Conservation (phyloP, 2,329 filamentous ascomycete genomes). For the Ambrosiella beaveri region DNA sequence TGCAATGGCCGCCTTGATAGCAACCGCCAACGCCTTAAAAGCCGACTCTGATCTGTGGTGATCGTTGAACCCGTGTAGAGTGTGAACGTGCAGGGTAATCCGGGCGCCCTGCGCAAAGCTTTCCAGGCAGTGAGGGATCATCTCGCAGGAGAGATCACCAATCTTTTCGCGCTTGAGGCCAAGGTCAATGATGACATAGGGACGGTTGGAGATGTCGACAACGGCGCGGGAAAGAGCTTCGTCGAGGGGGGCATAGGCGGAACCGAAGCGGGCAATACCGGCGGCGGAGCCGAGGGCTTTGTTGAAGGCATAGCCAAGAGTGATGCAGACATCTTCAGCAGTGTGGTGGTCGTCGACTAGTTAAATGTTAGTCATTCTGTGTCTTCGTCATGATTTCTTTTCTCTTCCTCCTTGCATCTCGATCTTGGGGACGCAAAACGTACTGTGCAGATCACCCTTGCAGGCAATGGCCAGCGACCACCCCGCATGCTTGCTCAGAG, state of each 20-base stretch:
- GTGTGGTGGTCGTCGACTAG: slow-evolving; percentile 97
- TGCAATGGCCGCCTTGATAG: slow-evolving; percentile 59
- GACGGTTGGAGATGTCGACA: slow-evolving; percentile 84
- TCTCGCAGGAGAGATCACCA: slow-evolving; percentile 82
- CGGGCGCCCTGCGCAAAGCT: slow-evolving; percentile 84
- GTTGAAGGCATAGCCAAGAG: slow-evolving; percentile 73
- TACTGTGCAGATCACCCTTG: slow-evolving; percentile 81
- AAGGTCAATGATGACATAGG: slow-evolving; percentile 67
- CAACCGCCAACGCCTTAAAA: slow-evolving; percentile 89
- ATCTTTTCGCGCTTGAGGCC: slow-evolving; percentile 83
- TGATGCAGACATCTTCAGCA: slow-evolving; percentile 85
- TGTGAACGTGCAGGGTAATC: slow-evolving; percentile 90
- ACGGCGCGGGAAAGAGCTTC: slow-evolving; percentile 88
- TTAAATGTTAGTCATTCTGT: not conserved
- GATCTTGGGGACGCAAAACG: slow-evolving; percentile 19
- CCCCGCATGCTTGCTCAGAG: slow-evolving; percentile 84
- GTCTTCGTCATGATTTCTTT: not conserved
- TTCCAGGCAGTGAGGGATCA: slow-evolving; percentile 90
- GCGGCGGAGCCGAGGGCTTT: slow-evolving; percentile 57
- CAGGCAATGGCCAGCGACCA: slow-evolving; percentile 78
- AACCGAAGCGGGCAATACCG: slow-evolving; percentile 79
- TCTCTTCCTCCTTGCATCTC: not conserved
- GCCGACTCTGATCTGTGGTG: slow-evolving; percentile 93
- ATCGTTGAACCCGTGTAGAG: slow-evolving; percentile 78
- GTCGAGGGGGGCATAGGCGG: slow-evolving; percentile 83